These are phyloP conservation scores for Moesziomyces antarcticus DNA, from an alignment of 1,284 basidiomycete species.

Conservation along the genomic window DNA sequence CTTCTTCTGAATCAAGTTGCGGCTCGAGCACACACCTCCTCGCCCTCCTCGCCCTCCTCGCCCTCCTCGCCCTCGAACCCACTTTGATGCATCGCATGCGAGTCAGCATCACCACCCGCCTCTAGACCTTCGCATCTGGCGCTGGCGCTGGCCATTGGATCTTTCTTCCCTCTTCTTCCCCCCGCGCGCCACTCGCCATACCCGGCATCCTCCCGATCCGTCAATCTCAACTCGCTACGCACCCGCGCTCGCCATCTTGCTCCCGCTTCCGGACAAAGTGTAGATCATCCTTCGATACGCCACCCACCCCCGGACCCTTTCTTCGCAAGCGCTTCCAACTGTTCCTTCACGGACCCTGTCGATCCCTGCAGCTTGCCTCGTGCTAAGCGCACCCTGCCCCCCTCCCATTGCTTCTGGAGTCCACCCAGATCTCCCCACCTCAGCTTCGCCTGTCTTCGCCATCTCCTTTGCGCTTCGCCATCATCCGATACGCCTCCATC, in stretches of 20 bases:
- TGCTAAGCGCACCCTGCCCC: not conserved
- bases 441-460: not conserved
- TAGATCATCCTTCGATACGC: constrained; percentile 21
- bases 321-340: not conserved
- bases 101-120: constrained; percentile 9
- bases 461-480: not conserved
- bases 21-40: not conserved
- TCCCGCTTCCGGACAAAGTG: not conserved
- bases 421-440: not conserved
- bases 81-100: constrained; percentile 15
- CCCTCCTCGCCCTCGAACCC: not conserved
- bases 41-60: not conserved
- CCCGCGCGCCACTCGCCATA: not conserved
- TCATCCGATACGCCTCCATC: not conserved
- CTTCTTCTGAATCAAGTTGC: not conserved
- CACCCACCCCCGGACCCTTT: constrained; percentile 6
- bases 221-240: not conserved
- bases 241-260: not conserved
- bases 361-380: constrained; percentile 3
- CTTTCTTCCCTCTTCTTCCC: not conserved
- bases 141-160: constrained; percentile 20
- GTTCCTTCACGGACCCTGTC: constrained; percentile 5
- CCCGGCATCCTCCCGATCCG: not conserved
- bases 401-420: not conserved
- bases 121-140: constrained; percentile 22